Evolutionary conservation across 192 early-diverging fungal species (phyloP).

Genomic region (Podila epigama): DNA sequence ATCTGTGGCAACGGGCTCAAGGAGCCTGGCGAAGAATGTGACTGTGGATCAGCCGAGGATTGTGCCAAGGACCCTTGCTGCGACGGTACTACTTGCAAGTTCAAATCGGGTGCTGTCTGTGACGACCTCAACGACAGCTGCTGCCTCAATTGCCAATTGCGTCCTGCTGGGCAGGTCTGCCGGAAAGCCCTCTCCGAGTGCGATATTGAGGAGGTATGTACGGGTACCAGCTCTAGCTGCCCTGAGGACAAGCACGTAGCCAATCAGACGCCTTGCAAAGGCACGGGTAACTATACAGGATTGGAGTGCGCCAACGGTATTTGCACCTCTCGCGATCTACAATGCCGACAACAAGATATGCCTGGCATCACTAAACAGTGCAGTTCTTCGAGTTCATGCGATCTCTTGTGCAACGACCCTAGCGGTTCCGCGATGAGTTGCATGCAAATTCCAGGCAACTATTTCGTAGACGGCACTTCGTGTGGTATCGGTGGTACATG

Average conservation of each 20-base stretch:
- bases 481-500: constrained; percentile 74
- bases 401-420: constrained; percentile 70
- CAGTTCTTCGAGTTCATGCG: constrained; percentile 62
- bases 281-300: constrained; percentile 39
- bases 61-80: constrained; percentile 88
- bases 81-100: constrained; percentile 79
- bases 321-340: constrained; percentile 77
- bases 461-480: constrained; percentile 73
- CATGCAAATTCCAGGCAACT: constrained; percentile 48
- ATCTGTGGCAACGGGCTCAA: constrained; percentile 97
- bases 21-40: constrained; percentile 91
- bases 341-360: constrained; percentile 65
- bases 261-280: constrained; percentile 75
- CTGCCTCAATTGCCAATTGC: constrained; percentile 76
- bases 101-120: constrained; percentile 79
- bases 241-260: constrained; percentile 69
- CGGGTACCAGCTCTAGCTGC: constrained; percentile 74
- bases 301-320: constrained; percentile 73
- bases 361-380: constrained; percentile 64
- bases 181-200: constrained; percentile 79
- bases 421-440: constrained; percentile 21
- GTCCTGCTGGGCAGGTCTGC: constrained; percentile 67
- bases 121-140: constrained; percentile 84
- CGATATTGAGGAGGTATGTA: constrained; percentile 81
- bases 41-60: constrained; percentile 76